Evolutionary conservation across 148 eudicot species (phyloP).

Genomic region (Rhododendron griersonianum): DNA sequence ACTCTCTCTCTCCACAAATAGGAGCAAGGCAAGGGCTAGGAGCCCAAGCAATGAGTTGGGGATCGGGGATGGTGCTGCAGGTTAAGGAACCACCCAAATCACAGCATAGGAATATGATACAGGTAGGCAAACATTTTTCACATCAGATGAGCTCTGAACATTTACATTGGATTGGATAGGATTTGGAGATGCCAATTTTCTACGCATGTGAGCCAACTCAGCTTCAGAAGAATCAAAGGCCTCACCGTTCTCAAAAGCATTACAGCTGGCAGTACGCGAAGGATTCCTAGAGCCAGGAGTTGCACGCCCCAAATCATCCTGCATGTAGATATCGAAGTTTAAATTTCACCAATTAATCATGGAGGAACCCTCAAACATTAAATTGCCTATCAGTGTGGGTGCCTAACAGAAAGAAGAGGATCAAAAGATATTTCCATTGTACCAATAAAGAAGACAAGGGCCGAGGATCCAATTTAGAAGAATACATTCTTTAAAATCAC

Average conservation of each 20-base stretch:
- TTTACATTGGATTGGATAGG: slow-evolving; percentile 27
- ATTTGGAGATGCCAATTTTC: slow-evolving; percentile 37
- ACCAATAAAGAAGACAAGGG: not conserved
- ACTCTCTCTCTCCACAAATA: slow-evolving; percentile 48
- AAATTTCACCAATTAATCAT: not conserved
- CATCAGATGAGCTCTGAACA: slow-evolving; percentile 28
- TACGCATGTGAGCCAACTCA: slow-evolving; percentile 39
- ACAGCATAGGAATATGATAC: slow-evolving; percentile 59
- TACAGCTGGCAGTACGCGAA: slow-evolving; percentile 64
- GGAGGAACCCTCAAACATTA: not conserved
- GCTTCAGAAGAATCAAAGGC: slow-evolving; percentile 34
- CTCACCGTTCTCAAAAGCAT: slow-evolving; percentile 39
- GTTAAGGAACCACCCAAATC: slow-evolving; percentile 53
- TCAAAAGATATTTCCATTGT: not conserved
- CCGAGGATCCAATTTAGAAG: not conserved
- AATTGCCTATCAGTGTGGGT: not conserved
- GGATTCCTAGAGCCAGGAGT: slow-evolving; percentile 38
- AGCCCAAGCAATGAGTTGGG: slow-evolving; percentile 49
- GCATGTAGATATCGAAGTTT: slow-evolving; percentile 6
- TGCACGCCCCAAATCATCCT: slow-evolving; percentile 54
- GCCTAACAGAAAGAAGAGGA: not conserved
- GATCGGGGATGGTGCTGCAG: slow-evolving; percentile 66
- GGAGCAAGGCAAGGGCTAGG: slow-evolving; percentile 67
- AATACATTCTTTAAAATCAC: not conserved
- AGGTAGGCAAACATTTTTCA: slow-evolving; percentile 28